Percentiles rank a stretch among this genome's conserved stretches.
Evolutionary conservation across 1,284 basidiomycete species (phyloP).

Genomic region (Cryptococcus jaspeensis): DNA sequence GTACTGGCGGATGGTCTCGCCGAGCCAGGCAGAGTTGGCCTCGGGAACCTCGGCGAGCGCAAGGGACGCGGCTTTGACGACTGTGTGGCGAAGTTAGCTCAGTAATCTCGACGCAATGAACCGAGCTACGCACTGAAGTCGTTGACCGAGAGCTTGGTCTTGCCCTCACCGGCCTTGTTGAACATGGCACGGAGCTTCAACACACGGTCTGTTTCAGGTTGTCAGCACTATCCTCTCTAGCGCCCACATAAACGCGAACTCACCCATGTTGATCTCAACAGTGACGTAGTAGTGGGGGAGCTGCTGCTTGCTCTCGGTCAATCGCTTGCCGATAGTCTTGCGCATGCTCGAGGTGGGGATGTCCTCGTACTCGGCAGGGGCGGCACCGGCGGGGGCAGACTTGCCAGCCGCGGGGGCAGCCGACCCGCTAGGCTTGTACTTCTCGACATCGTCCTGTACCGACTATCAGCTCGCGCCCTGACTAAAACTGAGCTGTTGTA

Average conservation of each 20-base stretch:
- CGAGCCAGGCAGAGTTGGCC: conserved; percentile 96
- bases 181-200: conserved; percentile 92
- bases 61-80: conserved; percentile 90
- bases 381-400: conserved; percentile 48
- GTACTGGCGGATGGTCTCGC: conserved; percentile 92
- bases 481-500: neutral
- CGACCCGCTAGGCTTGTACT: conserved; percentile 62
- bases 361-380: conserved; percentile 75
- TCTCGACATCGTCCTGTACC: conserved; percentile 71
- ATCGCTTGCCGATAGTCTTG: conserved; percentile 82
- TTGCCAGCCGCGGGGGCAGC: conserved; percentile 57
- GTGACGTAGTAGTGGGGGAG: conserved; percentile 98
- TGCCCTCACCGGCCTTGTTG: conserved; percentile 76
- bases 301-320: conserved; percentile 90
- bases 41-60: conserved; percentile 95
- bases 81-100: conserved; percentile 24
- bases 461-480: neutral
- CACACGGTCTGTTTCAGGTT: conserved; percentile 62
- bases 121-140: conserved; percentile 66
- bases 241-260: conserved; percentile 20
- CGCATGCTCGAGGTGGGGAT: conserved; percentile 94
- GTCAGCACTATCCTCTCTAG: no score
- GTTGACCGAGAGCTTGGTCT: conserved; percentile 91
- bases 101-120: neutral
- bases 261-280: conserved; percentile 91